These are phyloP conservation scores for Penicillium nucicola DNA, from an alignment of 495 filamentous ascomycete species.

Conservation along the genomic window DNA sequence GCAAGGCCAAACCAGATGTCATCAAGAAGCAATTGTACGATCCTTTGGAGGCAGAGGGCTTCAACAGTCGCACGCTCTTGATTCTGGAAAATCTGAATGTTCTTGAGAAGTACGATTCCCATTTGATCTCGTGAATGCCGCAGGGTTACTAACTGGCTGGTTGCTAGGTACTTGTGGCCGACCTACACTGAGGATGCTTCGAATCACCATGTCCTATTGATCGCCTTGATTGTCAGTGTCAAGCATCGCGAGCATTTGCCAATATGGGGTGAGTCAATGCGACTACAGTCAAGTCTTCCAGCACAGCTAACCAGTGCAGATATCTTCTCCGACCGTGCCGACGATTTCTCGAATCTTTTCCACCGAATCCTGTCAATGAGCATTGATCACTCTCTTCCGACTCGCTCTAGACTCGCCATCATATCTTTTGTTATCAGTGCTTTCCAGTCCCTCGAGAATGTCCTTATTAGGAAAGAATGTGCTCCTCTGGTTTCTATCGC, in stretches of 20 bases:
- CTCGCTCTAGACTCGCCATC: constrained; percentile 70
- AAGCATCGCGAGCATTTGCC: constrained; percentile 84
- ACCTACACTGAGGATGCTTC: constrained; percentile 85
- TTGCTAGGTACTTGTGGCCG: constrained; percentile 82
- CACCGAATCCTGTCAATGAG: constrained; percentile 86
- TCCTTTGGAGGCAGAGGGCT: constrained; percentile 73
- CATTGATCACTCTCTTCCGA: constrained; percentile 71
- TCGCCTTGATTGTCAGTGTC: constrained; percentile 80
- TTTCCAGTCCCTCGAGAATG: constrained; percentile 91
- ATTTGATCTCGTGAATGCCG: background rate
- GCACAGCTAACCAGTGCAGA: constrained; percentile 41
- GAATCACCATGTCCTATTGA: constrained; percentile 84
- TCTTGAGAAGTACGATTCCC: constrained; percentile 67
- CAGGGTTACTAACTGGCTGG: constrained; percentile 20
- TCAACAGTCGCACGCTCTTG: constrained; percentile 72
- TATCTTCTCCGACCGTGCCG: constrained; percentile 70
- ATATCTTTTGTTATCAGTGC: constrained; percentile 84
- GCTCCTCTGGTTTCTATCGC: constrained; percentile 92
- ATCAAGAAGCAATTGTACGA: constrained; percentile 92
- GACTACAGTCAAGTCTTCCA: background rate
- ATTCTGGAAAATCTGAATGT: constrained; percentile 87
- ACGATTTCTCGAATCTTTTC: constrained; percentile 88
- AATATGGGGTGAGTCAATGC: constrained; percentile 67
- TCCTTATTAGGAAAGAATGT: constrained; percentile 89
- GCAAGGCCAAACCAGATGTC: constrained; percentile 78